Base-by-base conservation (phyloP, 768 basidiomycete species). In the Russula abietina region DNA sequence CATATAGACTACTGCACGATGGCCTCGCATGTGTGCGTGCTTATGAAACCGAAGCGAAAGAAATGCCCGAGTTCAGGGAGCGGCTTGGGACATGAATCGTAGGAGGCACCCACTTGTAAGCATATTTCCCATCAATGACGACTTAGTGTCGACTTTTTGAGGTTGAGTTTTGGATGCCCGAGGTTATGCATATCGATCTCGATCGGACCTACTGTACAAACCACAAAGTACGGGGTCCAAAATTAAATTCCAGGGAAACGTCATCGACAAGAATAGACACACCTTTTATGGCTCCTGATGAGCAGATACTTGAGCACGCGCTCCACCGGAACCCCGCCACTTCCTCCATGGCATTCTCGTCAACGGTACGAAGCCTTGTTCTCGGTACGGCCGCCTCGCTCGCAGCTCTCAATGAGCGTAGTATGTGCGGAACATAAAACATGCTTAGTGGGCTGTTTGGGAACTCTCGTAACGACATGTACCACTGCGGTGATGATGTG, bases 281-380 rank as follows among this genome's bases (percentile, higher is more conserved):
- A 84, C 86, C 85, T 87, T 72, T 89, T 89, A 66, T 78, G 76
- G 69, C 87, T 87, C 14, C 89, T 88, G 26, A 75, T 74, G 0
- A 85, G 80, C 22, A 89, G 73, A 68, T 89, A 86, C 66, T 84
- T 79, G 36, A 85, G 33, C 0, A 83, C 82, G 54, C 76, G 72
- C 69, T 87, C 83, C 60, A 76, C 73, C 0, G 85, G 84, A 0
- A 85, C 70, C 28, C 28, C 5, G 70, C 66, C 4, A 71, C 60
- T 41, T 62, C 54, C 22, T 62, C 66, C 14, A 70, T 63, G 46
- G 70, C 65, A 10, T 32, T 61, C 11, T 69, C 71, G 48, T 71
- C 73, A 12, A 57, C 38, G 14, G 64, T 59, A 0, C 54, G 57
- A 17, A 70, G 61, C 45, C 71, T 73, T 28, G 71, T 74, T 22